Evolutionary conservation across 345 rosid species (phyloP).

Genomic region (Eucalyptus pumila): DNA sequence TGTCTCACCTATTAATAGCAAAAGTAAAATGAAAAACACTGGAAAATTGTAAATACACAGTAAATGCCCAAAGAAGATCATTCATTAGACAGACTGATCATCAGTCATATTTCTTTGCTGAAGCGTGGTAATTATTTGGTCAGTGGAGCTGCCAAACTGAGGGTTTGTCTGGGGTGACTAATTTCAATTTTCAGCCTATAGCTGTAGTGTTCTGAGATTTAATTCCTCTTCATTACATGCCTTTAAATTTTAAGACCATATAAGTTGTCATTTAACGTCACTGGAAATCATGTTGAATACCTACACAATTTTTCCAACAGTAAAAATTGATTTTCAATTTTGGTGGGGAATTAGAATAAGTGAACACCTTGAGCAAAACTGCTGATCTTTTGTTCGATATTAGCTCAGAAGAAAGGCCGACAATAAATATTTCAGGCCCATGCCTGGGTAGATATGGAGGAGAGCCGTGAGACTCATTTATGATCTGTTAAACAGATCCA

Average conservation of each 20-base stretch:
- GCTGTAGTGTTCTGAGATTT: background rate
- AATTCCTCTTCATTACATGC: background rate
- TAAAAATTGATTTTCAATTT: background rate
- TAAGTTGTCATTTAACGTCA: background rate
- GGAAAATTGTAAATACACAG: background rate
- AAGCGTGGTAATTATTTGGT: background rate
- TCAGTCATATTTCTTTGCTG: background rate
- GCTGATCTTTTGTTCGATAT: background rate
- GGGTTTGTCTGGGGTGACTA: background rate
- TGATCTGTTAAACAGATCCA: background rate
- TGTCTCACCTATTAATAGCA: conserved; percentile 55
- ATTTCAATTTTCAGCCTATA: background rate
- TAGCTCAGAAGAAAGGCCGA: background rate
- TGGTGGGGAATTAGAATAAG: background rate
- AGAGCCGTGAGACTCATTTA: background rate
- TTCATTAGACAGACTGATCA: background rate
- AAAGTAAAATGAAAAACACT: background rate
- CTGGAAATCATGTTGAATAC: background rate
- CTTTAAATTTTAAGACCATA: background rate
- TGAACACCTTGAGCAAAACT: background rate
- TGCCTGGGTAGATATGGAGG: background rate
- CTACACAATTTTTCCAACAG: background rate
- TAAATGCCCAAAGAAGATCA: background rate
- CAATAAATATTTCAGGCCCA: background rate
- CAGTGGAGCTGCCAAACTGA: background rate